Percentiles rank a stretch among this genome's conserved stretches.
phyloP scores from a whole-genome alignment of 257 asterid genomes.

The Eustoma russellianum region DNA sequence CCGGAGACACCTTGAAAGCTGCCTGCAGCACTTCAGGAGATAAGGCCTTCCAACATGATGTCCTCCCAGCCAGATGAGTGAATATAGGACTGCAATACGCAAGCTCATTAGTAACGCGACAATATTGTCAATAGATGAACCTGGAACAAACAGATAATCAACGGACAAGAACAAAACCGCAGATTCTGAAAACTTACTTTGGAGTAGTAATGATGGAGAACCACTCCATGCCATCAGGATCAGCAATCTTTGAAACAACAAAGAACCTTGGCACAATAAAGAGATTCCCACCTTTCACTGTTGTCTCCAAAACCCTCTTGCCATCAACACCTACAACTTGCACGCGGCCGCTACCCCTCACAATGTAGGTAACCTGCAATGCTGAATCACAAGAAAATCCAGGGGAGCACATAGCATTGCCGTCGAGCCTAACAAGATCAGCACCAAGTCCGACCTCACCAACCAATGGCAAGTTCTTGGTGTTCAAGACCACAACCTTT shows the following conservation, averaged over 20 bases:
- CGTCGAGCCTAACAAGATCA: conserved; percentile 66
- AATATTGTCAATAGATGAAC: not conserved
- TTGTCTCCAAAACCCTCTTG: conserved; percentile 53
- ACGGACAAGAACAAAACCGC: not conserved
- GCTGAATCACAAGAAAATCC: conserved; percentile 92
- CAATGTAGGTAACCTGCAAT: conserved; percentile 76
- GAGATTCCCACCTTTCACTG: conserved; percentile 48
- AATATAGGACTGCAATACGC: conserved; percentile 17
- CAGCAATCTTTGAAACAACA: conserved; percentile 80
- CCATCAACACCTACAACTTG: conserved; percentile 82
- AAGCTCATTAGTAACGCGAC: not conserved
- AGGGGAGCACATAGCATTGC: conserved; percentile 84
- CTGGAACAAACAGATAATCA: not conserved
- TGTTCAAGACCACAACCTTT: conserved; percentile 70
- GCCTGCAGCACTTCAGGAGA: conserved; percentile 58
- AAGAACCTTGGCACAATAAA: conserved; percentile 73
- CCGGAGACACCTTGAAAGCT: conserved; percentile 40
- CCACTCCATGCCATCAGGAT: conserved; percentile 81
- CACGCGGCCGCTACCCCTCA: conserved; percentile 73
- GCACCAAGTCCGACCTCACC: conserved; percentile 80
- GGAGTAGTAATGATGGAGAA: conserved; percentile 92
- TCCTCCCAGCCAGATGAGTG: conserved; percentile 61
- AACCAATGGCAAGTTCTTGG: conserved; percentile 80
- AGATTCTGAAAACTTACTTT: conserved; percentile 28
- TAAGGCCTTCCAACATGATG: conserved; percentile 53